Conservation (phyloP, 2,329 filamentous ascomycete genomes). For the Ascochyta koolunga region DNA sequence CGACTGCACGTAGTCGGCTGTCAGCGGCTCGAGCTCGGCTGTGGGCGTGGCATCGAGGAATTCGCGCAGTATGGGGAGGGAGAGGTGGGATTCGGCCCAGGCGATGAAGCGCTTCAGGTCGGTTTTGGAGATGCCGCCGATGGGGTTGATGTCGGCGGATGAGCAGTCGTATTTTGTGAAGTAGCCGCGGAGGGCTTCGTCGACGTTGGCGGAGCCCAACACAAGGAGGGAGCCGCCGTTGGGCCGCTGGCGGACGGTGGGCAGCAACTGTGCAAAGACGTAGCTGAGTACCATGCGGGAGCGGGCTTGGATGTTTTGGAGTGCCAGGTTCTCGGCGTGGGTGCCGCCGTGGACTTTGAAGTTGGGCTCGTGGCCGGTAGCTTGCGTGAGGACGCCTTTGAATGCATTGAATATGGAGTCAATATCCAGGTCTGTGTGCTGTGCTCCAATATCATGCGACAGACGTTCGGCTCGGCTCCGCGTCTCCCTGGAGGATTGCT, state of each 20-base stretch:
- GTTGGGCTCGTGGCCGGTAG: slow-evolving; percentile 65
- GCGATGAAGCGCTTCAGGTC: slow-evolving; percentile 74
- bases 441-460: slow-evolving; percentile 66
- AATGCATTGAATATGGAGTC: slow-evolving; percentile 69
- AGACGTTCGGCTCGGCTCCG: slow-evolving; percentile 68
- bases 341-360: slow-evolving; percentile 70
- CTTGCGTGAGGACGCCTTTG: slow-evolving; percentile 63
- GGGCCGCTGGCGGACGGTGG: slow-evolving; percentile 62
- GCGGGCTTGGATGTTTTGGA: slow-evolving; percentile 71
- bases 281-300: slow-evolving; percentile 71
- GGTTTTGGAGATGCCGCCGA: slow-evolving; percentile 66
- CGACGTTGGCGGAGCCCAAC: slow-evolving; percentile 70
- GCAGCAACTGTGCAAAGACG: slow-evolving; percentile 67
- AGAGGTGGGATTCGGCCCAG: slow-evolving; percentile 61
- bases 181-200: slow-evolving; percentile 56
- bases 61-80: slow-evolving; percentile 67
- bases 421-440: slow-evolving; percentile 73
- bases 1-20: slow-evolving; percentile 63
- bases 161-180: slow-evolving; percentile 74
- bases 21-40: slow-evolving; percentile 66
- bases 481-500: slow-evolving; percentile 40
- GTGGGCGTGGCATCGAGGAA: slow-evolving; percentile 63
- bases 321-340: slow-evolving; percentile 65
- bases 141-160: slow-evolving; percentile 60
- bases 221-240: slow-evolving; percentile 67